These are phyloP conservation scores for Mycosphaerella arachidis DNA, from an alignment of 2,329 filamentous ascomycete species.

Conservation along the genomic window DNA sequence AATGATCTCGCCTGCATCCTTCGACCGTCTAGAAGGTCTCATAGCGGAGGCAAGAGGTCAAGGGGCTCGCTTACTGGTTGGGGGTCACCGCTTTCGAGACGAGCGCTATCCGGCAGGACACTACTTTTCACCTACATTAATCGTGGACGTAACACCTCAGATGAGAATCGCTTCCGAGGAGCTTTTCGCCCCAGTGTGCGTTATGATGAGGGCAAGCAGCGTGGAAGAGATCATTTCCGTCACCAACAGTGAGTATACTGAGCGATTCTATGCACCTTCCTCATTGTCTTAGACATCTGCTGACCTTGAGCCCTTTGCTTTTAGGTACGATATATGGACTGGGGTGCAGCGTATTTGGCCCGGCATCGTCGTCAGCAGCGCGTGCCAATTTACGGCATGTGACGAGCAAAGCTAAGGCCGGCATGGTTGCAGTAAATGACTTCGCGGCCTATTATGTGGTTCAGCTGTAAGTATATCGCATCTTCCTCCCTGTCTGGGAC, in stretches of 20 bases:
- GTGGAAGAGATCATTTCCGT: conserved; percentile 64
- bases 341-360: conserved; percentile 82
- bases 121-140: conserved; percentile 87
- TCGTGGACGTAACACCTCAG: conserved; percentile 77
- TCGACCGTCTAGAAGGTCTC: conserved; percentile 69
- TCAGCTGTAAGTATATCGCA: conserved; percentile 51
- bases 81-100: conserved; percentile 68
- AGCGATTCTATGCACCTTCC: no score
- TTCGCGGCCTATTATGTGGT: conserved; percentile 90
- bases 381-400: conserved; percentile 59
- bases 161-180: conserved; percentile 90
- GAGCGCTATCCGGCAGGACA: conserved; percentile 72
- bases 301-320: no score
- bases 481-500: no score
- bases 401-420: conserved; percentile 66
- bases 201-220: conserved; percentile 70
- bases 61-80: conserved; percentile 76
- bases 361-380: conserved; percentile 39
- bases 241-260: conserved; percentile 55
- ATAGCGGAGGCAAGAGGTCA: conserved; percentile 52
- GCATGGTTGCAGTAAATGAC: conserved; percentile 94
- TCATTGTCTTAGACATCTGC: no score
- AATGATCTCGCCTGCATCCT: conserved; percentile 75
- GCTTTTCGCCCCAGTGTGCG: conserved; percentile 87
- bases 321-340: conserved; percentile 68